Evolutionary conservation across 78 protist species (phyloP), one percentile per base, ranked within the genome.

Genomic region (Chrysochromulina parva): DNA sequence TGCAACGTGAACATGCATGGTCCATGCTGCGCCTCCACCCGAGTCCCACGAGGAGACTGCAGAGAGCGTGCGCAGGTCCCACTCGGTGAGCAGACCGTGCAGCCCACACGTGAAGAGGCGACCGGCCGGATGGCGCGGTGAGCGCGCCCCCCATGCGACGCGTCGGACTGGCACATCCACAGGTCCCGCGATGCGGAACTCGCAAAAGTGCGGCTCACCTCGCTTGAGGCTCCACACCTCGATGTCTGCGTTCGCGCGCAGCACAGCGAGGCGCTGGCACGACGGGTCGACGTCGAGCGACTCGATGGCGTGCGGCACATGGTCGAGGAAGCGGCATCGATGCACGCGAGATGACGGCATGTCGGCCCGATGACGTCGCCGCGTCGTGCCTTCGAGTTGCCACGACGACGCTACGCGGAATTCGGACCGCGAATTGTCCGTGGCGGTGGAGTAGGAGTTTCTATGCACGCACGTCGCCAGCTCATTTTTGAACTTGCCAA

Each of bases 271-370:
- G 62, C 86, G 86, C 62, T 38, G 20, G 62, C 60, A 13, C 57
- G 3, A 1, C 57, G 60, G 62, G 19, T 52, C 47, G 86, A n/a
- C 50, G n/a, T 1, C 62, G 24, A 78, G n/a, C 50, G 14, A 7
- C 62, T 78, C 86, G 9, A 78, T 47, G 19, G 62, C 10, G 22
- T 53, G 19, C 6, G 86, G 86, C 86, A 24, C n/a, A 26, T 13
- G 59, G 26, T 78, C 86, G 48, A 78, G 62, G 60, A 78, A 78
- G 11, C 86, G 86, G 86, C 86, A 53, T 58, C 86, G 86, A 17
- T 53, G 86, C 62, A 53, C 60, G 62, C 38, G 38, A 38, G 38
- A 38, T 38, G 38, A 38, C 0, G 38, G 38, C 38, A 38, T n/a
- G n/a, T 38, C 38, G 38, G 38, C 0, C 38, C 38, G 38, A 38